A percentile compares a stretch with the other conserved stretches of the same genome.
These are phyloP conservation scores for Xylariaceae sp. DNA, from an alignment of 2,329 filamentous ascomycete genomes.

Conservation along the genomic window DNA sequence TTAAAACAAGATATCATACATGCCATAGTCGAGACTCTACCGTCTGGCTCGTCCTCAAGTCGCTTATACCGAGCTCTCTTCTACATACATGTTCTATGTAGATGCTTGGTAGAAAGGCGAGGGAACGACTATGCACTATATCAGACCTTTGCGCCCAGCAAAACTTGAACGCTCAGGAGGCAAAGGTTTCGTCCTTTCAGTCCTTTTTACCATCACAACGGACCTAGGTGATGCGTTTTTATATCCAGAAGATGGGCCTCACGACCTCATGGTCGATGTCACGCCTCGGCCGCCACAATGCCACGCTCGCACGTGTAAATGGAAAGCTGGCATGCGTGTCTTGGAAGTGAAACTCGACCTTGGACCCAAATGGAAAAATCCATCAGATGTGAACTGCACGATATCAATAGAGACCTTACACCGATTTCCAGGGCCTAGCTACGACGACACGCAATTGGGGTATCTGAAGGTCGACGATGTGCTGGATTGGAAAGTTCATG, in stretches of 20 bases:
- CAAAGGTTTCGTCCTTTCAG: slow-evolving; percentile 13
- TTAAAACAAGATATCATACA: too few species aligned
- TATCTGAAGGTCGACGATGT: slow-evolving; percentile 13
- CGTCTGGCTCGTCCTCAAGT: too few species aligned
- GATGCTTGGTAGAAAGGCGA: background rate
- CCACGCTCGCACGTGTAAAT: slow-evolving; percentile 12
- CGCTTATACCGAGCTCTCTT: too few species aligned
- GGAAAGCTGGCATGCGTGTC: slow-evolving; percentile 37
- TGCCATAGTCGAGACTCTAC: too few species aligned
- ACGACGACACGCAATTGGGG: slow-evolving; percentile 6
- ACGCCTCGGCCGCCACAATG: slow-evolving; percentile 18
- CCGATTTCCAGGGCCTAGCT: slow-evolving; percentile 4
- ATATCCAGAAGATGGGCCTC: slow-evolving; percentile 37
- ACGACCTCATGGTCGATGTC: slow-evolving; percentile 40
- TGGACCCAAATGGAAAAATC: slow-evolving; percentile 4
- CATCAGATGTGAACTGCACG: slow-evolving; percentile 13
- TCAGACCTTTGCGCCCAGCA: slow-evolving; percentile 49
- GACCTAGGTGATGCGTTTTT: slow-evolving; percentile 56
- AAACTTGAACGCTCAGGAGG: slow-evolving; percentile 29
- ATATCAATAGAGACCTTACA: slow-evolving; percentile 18
- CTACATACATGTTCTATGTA: background rate
- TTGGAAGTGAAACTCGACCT: slow-evolving; percentile 31
- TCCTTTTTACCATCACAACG: slow-evolving; percentile 54
- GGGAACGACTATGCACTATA: slow-evolving; percentile 49
- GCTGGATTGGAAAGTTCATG: slow-evolving; percentile 13